Evolutionary conservation across 129 eudicot species (phyloP), one percentile per base, ranked within the genome.

Genomic region (Chrysanthemum makinoi): DNA sequence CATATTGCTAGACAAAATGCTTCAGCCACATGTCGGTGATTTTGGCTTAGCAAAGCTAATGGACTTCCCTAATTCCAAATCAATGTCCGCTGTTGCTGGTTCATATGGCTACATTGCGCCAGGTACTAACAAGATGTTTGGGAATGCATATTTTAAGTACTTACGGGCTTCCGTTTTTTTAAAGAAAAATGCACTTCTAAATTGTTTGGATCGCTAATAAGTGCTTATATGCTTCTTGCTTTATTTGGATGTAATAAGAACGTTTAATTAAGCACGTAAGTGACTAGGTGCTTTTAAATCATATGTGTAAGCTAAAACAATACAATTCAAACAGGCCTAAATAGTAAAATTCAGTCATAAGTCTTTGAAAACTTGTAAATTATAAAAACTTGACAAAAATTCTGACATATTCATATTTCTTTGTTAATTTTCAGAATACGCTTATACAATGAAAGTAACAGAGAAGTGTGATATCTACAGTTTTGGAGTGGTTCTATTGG

Each of bases 51-150:
- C 98, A n/a, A 93, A 89, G 77, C 59, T 93, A 72, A 89, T 93
- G 54, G 98, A 93, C 64, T 77, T 85, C 46, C 79, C 96, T 8
- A 68, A 76, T 58, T 87, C 98, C 0, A 87, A 85, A 75, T 89
- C 98, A 70, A 86, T 93, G 90, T 89, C 98, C 53, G 95, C 95
- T 9, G 89, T 93, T 56, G 98, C 96, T 70, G 98, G 98, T 71
- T 93, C 98, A 15, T 93, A 93, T 43, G 98, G 98, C 64, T 93
- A 93, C 81, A 93, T 93, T 61, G 96, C 98, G 72, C 98, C 98
- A 64, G 98, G 98, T 93, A 85, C 10, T 39, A 39, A 39, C 10
- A 39, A 6, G 10, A 35, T 35, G 43, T 35, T 39, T 39, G 9
- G 10, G 46, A 39, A 7, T 39, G 46, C 46, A 39, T 39, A 39